These are phyloP conservation scores for Hemisphaericaspora xylanilytica DNA, from an alignment of 1,139 yeast genomes.

Conservation along the genomic window DNA sequence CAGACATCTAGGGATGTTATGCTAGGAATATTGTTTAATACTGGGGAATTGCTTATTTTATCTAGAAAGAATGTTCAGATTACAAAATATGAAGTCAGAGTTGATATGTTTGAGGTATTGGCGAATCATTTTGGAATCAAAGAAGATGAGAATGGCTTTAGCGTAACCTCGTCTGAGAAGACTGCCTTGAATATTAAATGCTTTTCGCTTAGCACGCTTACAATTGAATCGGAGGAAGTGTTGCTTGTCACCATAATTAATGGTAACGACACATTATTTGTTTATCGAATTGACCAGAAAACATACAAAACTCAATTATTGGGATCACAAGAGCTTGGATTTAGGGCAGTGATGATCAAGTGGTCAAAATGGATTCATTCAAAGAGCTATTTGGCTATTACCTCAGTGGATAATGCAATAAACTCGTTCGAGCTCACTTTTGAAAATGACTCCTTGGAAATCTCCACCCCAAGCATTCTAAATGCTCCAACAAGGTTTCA, in stretches of 20 bases:
- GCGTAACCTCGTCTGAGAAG: constrained; percentile 20
- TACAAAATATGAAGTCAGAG: constrained; percentile 25
- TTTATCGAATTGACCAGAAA: constrained; percentile 20
- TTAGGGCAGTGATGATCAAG: constrained; percentile 18
- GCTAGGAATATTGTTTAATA: constrained; percentile 36
- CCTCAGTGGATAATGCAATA: constrained; percentile 21
- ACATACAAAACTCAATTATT: constrained; percentile 8
- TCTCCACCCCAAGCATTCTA: neutral
- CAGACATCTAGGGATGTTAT: constrained; percentile 26
- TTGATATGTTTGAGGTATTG: constrained; percentile 29
- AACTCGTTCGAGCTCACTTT: constrained; percentile 9
- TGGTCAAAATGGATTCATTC: constrained; percentile 24
- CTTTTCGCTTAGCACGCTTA: constrained; percentile 26
- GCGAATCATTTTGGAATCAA: constrained; percentile 20
- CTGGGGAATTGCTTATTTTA: constrained; percentile 39
- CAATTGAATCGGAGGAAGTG: neutral
- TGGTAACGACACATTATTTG: constrained; percentile 17
- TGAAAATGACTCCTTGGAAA: neutral
- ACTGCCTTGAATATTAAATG: constrained; percentile 26
- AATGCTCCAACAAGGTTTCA: constrained; percentile 7
- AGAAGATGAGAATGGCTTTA: constrained; percentile 15
- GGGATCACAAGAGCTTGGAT: constrained; percentile 1
- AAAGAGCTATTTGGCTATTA: constrained; percentile 15
- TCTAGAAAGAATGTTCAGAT: constrained; percentile 24
- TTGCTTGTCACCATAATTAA: constrained; percentile 12